These are phyloP conservation scores for Fusarium sp. DNA, from an alignment of 2,329 filamentous ascomycete genomes.

Conservation along the genomic window DNA sequence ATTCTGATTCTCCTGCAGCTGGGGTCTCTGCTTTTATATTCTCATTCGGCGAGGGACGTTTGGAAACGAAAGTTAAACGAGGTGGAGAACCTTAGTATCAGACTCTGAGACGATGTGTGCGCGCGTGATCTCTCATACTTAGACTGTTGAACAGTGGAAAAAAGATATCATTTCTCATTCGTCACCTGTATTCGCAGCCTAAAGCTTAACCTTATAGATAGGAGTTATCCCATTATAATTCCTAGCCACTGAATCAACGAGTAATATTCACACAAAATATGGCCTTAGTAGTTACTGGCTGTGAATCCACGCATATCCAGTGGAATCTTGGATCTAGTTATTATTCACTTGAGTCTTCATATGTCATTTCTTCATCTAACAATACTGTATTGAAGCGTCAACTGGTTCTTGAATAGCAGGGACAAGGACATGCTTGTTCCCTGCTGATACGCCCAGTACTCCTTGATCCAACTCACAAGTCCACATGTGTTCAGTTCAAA, in stretches of 20 bases:
- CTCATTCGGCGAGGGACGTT: accelerated
- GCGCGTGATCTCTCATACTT: accelerated
- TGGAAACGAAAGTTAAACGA: neutral
- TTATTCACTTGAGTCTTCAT: neutral
- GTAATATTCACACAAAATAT: neutral
- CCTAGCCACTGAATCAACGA: neutral
- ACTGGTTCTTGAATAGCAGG: neutral
- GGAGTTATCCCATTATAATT: too few relatives aligned
- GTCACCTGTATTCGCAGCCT: too few relatives aligned
- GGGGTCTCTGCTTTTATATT: neutral
- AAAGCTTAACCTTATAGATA: too few relatives aligned
- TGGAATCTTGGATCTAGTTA: neutral
- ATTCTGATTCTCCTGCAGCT: accelerated
- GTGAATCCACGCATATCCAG: neutral
- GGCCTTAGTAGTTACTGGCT: neutral
- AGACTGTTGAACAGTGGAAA: accelerated
- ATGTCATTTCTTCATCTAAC: accelerated
- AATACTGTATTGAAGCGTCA: accelerated
- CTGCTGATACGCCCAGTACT: accelerated
- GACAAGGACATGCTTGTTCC: too few relatives aligned
- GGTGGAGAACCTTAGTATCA: accelerated
- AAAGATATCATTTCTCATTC: too few relatives aligned
- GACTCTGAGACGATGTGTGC: accelerated
- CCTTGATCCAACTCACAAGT: too few relatives aligned
- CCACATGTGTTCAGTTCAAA: too few relatives aligned